Conservation (phyloP, 345 rosid genomes). For the Litchi chinensis region DNA sequence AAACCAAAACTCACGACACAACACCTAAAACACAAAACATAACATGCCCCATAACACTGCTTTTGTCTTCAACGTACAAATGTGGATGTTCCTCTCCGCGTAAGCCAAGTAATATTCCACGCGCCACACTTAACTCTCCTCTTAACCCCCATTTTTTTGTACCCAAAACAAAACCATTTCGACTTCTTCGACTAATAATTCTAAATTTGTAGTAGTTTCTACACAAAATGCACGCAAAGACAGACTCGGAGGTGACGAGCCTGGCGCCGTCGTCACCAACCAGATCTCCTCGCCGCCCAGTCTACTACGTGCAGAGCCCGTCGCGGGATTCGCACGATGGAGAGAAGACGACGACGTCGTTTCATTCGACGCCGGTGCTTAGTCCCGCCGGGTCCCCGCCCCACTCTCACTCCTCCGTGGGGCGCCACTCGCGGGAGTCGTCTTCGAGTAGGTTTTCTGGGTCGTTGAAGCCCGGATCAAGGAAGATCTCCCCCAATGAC, state of each 20-base stretch:
- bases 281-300: slow-evolving; percentile 89
- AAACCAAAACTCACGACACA: background rate
- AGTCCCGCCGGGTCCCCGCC: slow-evolving; percentile 94
- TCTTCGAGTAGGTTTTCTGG: slow-evolving; percentile 93
- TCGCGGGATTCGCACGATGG: slow-evolving; percentile 98
- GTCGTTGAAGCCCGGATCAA: slow-evolving; percentile 83
- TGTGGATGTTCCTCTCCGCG: background rate
- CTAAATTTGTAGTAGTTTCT: background rate
- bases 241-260: slow-evolving; percentile 98
- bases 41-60: background rate
- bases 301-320: slow-evolving; percentile 92
- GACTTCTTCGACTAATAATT: background rate
- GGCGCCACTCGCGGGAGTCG: slow-evolving; percentile 87
- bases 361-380: slow-evolving; percentile 90
- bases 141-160: background rate
- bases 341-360: slow-evolving; percentile 93
- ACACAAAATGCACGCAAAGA: slow-evolving; percentile 82
- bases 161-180: background rate
- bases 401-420: slow-evolving; percentile 90
- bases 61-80: background rate
- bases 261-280: slow-evolving; percentile 83
- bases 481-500: slow-evolving; percentile 85
- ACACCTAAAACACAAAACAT: background rate
- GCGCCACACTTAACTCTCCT: slow-evolving; percentile 8
- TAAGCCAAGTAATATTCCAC: slow-evolving; percentile 11